Evolutionary conservation across 2,329 filamentous ascomycete genomes (phyloP), one percentile per base, ranked within the genome.

Genomic region (Paracorniculantispora psalliotae): DNA sequence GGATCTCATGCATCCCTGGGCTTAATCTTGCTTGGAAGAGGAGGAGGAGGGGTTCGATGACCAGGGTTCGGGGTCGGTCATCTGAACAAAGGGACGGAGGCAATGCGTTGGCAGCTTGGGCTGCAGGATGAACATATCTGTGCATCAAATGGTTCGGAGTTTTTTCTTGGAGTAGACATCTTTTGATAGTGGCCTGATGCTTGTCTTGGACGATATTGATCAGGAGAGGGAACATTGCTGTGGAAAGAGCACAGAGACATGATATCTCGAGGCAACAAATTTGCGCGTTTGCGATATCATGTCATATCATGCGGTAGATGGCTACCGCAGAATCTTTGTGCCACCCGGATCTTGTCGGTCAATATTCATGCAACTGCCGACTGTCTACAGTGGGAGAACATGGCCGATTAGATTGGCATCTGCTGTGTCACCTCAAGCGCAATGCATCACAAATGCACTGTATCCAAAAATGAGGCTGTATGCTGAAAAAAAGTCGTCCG

Each of bases 201-300:
- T 13, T 37, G 33, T 37, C 33, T 37, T 37, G 33, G 33, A 15
- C 5, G 5, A 33, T 33, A 12, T 12, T 33, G 6, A 33, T 33
- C 4, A n/a, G 23, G 26, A 35, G 47, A 17, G 41, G 8, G 21
- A 35, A 30, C 19, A 47, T 5, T 15, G 15, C 15, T 10, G 52
- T 21, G 43, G 23, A 17, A 56, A 56, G 43, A 56, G 53, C 12
- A 28, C 21, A 48, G 53, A 56, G 53, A 56, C 30, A 56, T 46
- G 43, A 48, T 56, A 41, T 30, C 43, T 17, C 53, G 53, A 13
- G 53, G 30, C 19, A 37, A 48, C 30, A 28, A 47, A 23, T 9
- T 21, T 21, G 12, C 33, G 23, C 21, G 3, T 6, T 30, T 19
- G 25, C 10, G 7, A n/a, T 35, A 46, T n/a, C 12, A 46, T 46